Conservation (phyloP, 106 monocot species). For the Dendrobium huoshanense region DNA sequence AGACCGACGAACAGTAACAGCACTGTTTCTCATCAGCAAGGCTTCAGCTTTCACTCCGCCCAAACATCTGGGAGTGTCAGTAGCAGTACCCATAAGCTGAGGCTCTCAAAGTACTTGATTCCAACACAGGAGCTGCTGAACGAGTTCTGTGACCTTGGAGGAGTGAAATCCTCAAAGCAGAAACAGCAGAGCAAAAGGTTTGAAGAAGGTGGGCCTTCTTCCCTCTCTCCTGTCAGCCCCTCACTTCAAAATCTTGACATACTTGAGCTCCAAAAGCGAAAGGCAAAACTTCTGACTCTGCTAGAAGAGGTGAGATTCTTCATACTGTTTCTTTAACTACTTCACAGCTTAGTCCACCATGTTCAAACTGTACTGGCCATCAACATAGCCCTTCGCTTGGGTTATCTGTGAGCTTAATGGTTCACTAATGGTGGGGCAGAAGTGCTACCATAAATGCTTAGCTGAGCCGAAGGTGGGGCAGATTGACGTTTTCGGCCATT, state of each 20-base stretch:
- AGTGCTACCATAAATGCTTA: slow-evolving; percentile 16
- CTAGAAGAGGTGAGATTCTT: slow-evolving; percentile 52
- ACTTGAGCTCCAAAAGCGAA: slow-evolving; percentile 44
- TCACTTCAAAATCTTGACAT: slow-evolving; percentile 29
- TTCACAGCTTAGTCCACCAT: background rate
- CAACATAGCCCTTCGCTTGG: background rate
- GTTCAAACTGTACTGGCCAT: background rate
- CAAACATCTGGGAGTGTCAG: background rate
- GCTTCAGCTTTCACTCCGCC: background rate
- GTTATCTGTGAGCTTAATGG: background rate
- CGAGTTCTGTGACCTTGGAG: slow-evolving; percentile 41
- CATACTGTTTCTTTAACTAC: background rate
- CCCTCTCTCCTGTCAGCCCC: slow-evolving; percentile 17
- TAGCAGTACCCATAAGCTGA: slow-evolving; percentile 13
- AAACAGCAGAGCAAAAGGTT: slow-evolving; percentile 1
- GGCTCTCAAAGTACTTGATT: slow-evolving; percentile 30
- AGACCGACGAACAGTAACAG: background rate
- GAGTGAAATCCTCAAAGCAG: slow-evolving; percentile 1
- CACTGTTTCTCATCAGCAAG: slow-evolving; percentile 1
- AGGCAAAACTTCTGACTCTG: slow-evolving; percentile 38
- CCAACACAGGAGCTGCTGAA: slow-evolving; percentile 41
- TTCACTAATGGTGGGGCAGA: slow-evolving; percentile 26
- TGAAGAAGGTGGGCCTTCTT: slow-evolving; percentile 27
- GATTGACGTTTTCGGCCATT: slow-evolving; percentile 20
- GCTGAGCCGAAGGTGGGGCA: slow-evolving; percentile 28